These are phyloP conservation scores for Microdochium nivale DNA, from an alignment of 2,329 filamentous ascomycete genomes.

Conservation along the genomic window DNA sequence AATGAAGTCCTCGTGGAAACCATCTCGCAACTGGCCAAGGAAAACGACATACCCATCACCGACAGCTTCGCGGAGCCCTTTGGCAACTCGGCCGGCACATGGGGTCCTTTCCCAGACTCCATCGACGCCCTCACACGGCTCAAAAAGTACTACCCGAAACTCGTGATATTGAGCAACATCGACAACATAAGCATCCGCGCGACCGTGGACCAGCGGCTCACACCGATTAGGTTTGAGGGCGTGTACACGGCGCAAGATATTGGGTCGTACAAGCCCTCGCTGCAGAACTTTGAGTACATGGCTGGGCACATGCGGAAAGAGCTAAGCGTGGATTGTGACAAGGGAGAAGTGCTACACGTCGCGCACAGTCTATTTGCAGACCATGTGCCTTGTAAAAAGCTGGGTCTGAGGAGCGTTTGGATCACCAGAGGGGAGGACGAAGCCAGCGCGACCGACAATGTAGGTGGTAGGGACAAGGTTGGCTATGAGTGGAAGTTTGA, in stretches of 20 bases:
- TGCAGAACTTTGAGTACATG: constrained; percentile 58
- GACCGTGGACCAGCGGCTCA: constrained; percentile 27
- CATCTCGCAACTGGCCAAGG: constrained; percentile 35
- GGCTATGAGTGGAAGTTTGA: constrained; percentile 28
- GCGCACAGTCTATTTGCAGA: constrained; percentile 61
- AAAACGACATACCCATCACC: constrained; percentile 28
- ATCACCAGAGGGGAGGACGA: constrained; percentile 45
- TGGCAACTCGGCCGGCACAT: constrained; percentile 40
- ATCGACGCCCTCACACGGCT: constrained; percentile 41
- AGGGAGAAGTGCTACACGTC: constrained; percentile 53
- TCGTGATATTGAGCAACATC: constrained; percentile 48
- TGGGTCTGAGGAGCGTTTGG: constrained; percentile 56
- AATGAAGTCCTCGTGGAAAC: constrained; percentile 43
- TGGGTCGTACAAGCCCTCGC: constrained; percentile 61
- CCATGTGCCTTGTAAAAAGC: constrained; percentile 53
- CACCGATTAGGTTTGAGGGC: constrained; percentile 46
- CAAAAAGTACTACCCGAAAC: constrained; percentile 37
- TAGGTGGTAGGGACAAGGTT: constrained; percentile 14
- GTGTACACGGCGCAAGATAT: constrained; percentile 65
- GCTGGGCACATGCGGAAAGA: constrained; percentile 40
- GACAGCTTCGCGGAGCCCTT: constrained; percentile 36
- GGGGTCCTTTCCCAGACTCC: constrained; percentile 51
- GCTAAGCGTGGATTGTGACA: constrained; percentile 40
- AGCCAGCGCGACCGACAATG: constrained; percentile 8
- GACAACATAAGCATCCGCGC: constrained; percentile 21